phyloP scores from a whole-genome alignment of 1,284 basidiomycete genomes.

The Anthracocystis panici-leucophaei region DNA sequence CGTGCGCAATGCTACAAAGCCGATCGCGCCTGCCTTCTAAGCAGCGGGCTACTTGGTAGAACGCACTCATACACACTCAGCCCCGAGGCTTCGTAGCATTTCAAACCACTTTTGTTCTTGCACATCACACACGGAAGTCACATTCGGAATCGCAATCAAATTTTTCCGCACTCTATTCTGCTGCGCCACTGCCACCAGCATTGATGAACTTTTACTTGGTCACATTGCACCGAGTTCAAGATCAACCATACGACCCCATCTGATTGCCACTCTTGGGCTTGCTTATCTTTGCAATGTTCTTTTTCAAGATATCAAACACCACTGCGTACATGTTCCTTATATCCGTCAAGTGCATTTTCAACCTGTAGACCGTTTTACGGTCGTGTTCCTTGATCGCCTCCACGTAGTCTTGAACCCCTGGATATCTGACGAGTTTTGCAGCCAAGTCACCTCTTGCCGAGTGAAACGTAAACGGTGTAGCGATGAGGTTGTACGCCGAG shows the following conservation, averaged over 20 bases:
- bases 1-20: constrained; percentile 30
- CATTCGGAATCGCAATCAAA: background rate
- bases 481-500: constrained; percentile 45
- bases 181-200: background rate
- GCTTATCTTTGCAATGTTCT: constrained; percentile 52
- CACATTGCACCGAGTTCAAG: no score
- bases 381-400: constrained; percentile 47
- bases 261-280: constrained; percentile 55
- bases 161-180: background rate
- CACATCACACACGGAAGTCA: background rate
- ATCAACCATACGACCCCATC: constrained; percentile 48
- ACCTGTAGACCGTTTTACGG: constrained; percentile 35
- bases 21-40: background rate
- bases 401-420: constrained; percentile 41
- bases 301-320: constrained; percentile 46
- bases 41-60: background rate
- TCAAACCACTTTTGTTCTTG: no score
- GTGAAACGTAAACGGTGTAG: constrained; percentile 42
- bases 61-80: no score
- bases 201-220: no score
- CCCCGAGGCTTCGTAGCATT: no score
- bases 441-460: constrained; percentile 42
- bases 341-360: constrained; percentile 52
- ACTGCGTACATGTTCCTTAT: constrained; percentile 53
- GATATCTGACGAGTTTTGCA: constrained; percentile 44